Evolutionary conservation across 768 basidiomycete species (phyloP).

Genomic region (Leccinum variicolor): DNA sequence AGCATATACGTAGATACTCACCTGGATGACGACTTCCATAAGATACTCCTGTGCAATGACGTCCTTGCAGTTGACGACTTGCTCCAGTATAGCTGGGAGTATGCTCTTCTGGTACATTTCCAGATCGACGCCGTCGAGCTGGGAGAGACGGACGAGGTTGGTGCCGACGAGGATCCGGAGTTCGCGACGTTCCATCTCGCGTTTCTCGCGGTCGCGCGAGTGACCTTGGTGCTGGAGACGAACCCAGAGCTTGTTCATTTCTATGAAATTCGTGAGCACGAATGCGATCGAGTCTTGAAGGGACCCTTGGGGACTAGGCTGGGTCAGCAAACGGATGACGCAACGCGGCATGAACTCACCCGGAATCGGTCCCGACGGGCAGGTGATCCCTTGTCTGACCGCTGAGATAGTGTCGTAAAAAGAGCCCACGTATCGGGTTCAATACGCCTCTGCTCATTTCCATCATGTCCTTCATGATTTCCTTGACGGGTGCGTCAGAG

Average conservation of each 20-base stretch:
- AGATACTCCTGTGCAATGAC: slow-evolving; percentile 98
- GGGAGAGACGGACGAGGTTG: slow-evolving; percentile 92
- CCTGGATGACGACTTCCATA: slow-evolving; percentile 99
- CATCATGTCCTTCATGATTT: slow-evolving; percentile 99
- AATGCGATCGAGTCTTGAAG: slow-evolving; percentile 94
- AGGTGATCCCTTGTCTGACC: slow-evolving; percentile 95
- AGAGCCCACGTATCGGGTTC: slow-evolving; percentile 95
- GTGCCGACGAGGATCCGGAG: slow-evolving; percentile 96
- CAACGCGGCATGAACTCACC: slow-evolving; percentile 47
- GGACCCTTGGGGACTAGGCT: slow-evolving; percentile 75
- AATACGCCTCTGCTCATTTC: slow-evolving; percentile 98
- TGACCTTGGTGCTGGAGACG: slow-evolving; percentile 97
- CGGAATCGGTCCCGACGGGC: slow-evolving; percentile 80
- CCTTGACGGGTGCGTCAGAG: slow-evolving; percentile 94
- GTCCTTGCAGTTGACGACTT: slow-evolving; percentile 98
- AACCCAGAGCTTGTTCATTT: slow-evolving; percentile 99
- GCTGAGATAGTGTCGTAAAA: slow-evolving; percentile 93
- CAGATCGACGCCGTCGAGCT: slow-evolving; percentile 94
- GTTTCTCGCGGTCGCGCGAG: slow-evolving; percentile 94
- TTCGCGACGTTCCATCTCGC: slow-evolving; percentile 94
- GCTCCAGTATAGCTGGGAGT: slow-evolving; percentile 90
- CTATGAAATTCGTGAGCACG: slow-evolving; percentile 97
- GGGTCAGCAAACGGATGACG: background rate
- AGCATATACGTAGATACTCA: slow-evolving; percentile 28
- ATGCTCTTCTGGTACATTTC: slow-evolving; percentile 86